These are phyloP conservation scores for Planoprotostelium fungivorum DNA, from an alignment of 78 protist species.

Conservation along the genomic window DNA sequence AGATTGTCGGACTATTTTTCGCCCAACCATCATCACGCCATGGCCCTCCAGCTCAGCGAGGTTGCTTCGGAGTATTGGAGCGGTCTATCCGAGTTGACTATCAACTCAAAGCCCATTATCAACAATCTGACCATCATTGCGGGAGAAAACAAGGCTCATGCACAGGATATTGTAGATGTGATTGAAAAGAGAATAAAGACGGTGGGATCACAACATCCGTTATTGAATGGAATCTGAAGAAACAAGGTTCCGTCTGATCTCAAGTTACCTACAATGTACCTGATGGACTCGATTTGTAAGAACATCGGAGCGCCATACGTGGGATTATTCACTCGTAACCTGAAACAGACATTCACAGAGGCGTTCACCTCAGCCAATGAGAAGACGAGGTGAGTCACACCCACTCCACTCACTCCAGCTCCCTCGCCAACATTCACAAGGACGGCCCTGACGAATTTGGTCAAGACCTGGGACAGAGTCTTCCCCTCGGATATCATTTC, in stretches of 20 bases:
- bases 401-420: no score
- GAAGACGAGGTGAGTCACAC: no score
- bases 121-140: slow-evolving; percentile 23
- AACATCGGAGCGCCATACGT: slow-evolving; percentile 15
- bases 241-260: background rate
- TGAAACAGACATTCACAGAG: no score
- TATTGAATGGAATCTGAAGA: background rate
- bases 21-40: background rate
- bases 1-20: no score
- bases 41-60: background rate
- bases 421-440: no score
- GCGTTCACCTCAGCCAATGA: no score
- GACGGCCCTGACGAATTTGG: no score
- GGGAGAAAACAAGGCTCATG: background rate
- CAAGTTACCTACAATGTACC: slow-evolving; percentile 17
- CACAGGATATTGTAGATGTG: slow-evolving; percentile 1
- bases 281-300: slow-evolving; percentile 20
- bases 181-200: background rate
- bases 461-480: no score
- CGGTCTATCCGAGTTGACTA: slow-evolving; percentile 14
- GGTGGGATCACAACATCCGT: background rate
- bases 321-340: background rate
- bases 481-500: no score
- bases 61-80: background rate
- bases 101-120: slow-evolving; percentile 34